Base-by-base conservation (phyloP, 2,329 filamentous ascomycete species). In the Ophiocordyceps sinensis region DNA sequence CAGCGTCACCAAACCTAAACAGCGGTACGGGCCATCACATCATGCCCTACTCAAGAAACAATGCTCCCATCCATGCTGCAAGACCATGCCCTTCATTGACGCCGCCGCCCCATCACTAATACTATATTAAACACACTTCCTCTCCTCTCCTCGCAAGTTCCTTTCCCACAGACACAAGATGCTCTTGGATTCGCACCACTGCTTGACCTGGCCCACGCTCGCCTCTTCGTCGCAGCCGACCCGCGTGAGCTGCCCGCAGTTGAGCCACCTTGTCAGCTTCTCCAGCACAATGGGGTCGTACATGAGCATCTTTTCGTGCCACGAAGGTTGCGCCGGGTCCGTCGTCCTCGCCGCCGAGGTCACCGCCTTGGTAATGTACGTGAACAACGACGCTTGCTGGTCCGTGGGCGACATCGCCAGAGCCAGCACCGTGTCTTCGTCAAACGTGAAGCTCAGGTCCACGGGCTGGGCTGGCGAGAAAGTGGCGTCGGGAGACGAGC, bases 301-400 rank as follows among this genome's bases (percentile, higher is more conserved):
- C 56, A 96, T 75, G 6, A 96, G 67, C 37, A 98, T 95, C 62
- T 87, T 93, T 60, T 96, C 86, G 51, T 93, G 71, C 85, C 88
- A 96, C 2, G 76, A 86, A 13, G 76, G 77, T 3, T 69, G 56
- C 7, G 48, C 47, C 1, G 68, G 61, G 47, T 79, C 65, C 4
- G 51, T 64, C 0, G 71, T 67, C 12, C 65, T 65, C 3, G 75
- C 67, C 4, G 68, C 65, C 1, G 63, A 62, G 9, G 53, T 70
- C 10, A 82, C 62, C 1, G 75, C 76, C 32, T 63, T 61, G 0
- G 71, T 73, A 40, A 82, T 77, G 47, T 66, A 58, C 23, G 52
- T 51, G 45, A 77, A 77, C 21, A 77, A 50, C 0, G 52, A 54
- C 1, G 59, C 48, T 47, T 75, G 65, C 36, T 68, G 55, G 11